phyloP scores from a whole-genome alignment of 441 rosid genomes.

The Eruca vesicaria region DNA sequence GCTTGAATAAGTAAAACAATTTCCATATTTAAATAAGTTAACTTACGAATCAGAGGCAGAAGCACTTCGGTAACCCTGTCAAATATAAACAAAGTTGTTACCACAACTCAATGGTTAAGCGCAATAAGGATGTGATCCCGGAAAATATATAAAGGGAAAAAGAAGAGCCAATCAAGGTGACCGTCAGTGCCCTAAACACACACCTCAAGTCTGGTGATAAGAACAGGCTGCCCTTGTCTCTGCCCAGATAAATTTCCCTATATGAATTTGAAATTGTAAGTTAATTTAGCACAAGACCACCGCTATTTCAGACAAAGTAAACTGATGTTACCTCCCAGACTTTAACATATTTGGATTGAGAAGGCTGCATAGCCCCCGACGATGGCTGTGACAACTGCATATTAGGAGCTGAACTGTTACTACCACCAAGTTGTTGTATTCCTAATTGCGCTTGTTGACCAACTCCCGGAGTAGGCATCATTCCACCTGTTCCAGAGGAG shows the following conservation, averaged over 20 bases:
- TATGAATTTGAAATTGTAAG: conserved; percentile 27
- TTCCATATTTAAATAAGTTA: background rate
- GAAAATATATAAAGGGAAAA: background rate
- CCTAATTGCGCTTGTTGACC: conserved; percentile 74
- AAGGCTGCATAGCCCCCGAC: conserved; percentile 60
- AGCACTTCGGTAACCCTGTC: conserved; percentile 92
- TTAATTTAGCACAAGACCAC: conserved; percentile 3
- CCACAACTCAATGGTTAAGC: conserved; percentile 20
- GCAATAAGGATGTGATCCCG: conserved; percentile 15
- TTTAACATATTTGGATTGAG: conserved; percentile 87
- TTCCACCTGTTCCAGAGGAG: conserved; percentile 69
- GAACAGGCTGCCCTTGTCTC: conserved; percentile 97
- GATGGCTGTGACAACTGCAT: conserved; percentile 74
- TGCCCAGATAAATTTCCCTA: conserved; percentile 96
- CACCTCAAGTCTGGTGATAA: conserved; percentile 94
- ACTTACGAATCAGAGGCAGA: conserved; percentile 93
- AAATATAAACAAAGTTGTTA: conserved; percentile 32
- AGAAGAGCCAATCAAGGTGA: background rate
- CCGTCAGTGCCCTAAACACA: conserved; percentile 32
- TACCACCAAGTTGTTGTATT: conserved; percentile 67
- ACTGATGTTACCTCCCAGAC: conserved; percentile 86
- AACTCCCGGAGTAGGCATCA: conserved; percentile 97
- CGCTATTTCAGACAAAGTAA: background rate
- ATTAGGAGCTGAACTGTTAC: conserved; percentile 60
- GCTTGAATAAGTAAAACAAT: background rate